Evolutionary conservation across 495 filamentous ascomycete species (phyloP).

Genomic region (Podospora fimiseda): DNA sequence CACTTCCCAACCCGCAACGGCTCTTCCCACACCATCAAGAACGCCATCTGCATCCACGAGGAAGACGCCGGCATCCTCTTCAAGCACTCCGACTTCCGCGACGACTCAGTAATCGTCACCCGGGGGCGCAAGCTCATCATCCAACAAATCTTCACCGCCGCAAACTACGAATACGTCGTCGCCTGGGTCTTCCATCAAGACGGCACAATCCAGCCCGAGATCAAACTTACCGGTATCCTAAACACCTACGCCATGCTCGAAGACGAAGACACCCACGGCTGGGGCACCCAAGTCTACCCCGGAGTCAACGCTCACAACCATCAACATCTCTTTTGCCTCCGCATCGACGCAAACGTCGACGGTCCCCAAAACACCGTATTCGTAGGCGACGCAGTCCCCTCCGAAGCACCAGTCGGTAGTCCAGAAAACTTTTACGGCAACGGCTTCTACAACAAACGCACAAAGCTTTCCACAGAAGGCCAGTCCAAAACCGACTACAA

Average conservation of each 20-base stretch:
- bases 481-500: slow-evolving; percentile 77
- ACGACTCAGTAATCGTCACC: slow-evolving; percentile 79
- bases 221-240: slow-evolving; percentile 91
- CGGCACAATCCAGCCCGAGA: slow-evolving; percentile 87
- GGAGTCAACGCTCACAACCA: slow-evolving; percentile 68
- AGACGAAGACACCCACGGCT: slow-evolving; percentile 79
- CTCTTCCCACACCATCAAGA: slow-evolving; percentile 73
- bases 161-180: slow-evolving; percentile 94
- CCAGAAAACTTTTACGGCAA: slow-evolving; percentile 87
- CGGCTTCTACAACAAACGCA: slow-evolving; percentile 88
- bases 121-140: slow-evolving; percentile 82
- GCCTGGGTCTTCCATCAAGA: slow-evolving; percentile 95
- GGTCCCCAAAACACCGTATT: slow-evolving; percentile 81
- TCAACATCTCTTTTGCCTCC: slow-evolving; percentile 92
- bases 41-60: slow-evolving; percentile 96
- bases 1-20: slow-evolving; percentile 80
- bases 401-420: slow-evolving; percentile 65
- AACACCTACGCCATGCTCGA: slow-evolving; percentile 86
- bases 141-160: slow-evolving; percentile 91
- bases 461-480: slow-evolving; percentile 66
- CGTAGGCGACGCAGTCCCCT: slow-evolving; percentile 65
- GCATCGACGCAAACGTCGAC: slow-evolving; percentile 84
- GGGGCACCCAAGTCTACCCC: slow-evolving; percentile 79
- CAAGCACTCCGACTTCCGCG: slow-evolving; percentile 95
- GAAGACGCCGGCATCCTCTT: slow-evolving; percentile 91